phyloP scores from a whole-genome alignment of 2,329 filamentous ascomycete species.

The Fusarium denticulatum region DNA sequence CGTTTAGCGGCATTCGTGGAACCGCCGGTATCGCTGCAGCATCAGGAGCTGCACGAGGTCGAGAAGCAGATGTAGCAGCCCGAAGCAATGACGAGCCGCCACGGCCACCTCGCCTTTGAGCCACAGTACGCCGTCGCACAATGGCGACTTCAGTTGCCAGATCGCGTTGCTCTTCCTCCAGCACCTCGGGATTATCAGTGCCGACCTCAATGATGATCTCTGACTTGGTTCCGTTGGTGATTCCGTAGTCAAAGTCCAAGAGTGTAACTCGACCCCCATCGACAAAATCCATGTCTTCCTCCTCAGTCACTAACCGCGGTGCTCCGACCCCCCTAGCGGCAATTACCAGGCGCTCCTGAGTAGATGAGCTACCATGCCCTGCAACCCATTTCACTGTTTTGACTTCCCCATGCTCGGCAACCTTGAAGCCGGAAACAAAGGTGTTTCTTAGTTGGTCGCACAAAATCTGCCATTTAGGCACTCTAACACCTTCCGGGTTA shows the following conservation, averaged over 20 bases:
- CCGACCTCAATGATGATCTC: constrained; percentile 80
- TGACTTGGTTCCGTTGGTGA: constrained; percentile 62
- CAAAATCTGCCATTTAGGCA: constrained; percentile 75
- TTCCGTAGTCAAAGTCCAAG: constrained; percentile 76
- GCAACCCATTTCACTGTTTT: constrained; percentile 78
- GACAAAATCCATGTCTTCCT: constrained; percentile 78
- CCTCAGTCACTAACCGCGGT: constrained; percentile 67
- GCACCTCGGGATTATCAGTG: constrained; percentile 71
- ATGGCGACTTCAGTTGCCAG: constrained; percentile 83
- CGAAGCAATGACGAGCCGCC: constrained; percentile 56
- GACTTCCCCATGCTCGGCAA: constrained; percentile 72
- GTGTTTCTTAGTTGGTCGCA: constrained; percentile 76
- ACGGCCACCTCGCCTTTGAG: constrained; percentile 65
- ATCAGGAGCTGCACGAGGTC: constrained; percentile 42
- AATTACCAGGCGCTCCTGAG: constrained; percentile 70
- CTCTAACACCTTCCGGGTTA: constrained; percentile 48
- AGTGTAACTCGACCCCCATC: constrained; percentile 79
- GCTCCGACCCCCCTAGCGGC: constrained; percentile 76
- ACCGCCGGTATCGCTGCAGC: constrained; percentile 48
- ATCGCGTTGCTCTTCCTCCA: constrained; percentile 79
- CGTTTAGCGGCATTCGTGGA: constrained; percentile 35
- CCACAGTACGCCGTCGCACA: constrained; percentile 77
- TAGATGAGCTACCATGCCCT: constrained; percentile 58
- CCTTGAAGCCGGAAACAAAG: constrained; percentile 73
- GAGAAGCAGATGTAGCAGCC: constrained; percentile 56